Base-by-base conservation (phyloP, 192 early-diverging fungal genomes). In the Cladochytrium replicatum region DNA sequence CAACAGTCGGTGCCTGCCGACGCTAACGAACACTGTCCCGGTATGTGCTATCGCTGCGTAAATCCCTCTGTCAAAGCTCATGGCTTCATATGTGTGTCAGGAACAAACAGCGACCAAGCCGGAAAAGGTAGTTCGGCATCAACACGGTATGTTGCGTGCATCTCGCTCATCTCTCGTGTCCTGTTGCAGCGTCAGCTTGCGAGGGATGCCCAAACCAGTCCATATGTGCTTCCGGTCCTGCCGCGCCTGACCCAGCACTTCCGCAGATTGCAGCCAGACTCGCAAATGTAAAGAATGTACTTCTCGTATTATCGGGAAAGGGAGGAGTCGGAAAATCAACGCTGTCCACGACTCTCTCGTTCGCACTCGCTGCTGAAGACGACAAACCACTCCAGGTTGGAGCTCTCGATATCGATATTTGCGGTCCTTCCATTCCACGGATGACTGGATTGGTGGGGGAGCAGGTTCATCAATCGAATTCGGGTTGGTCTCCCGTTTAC, bases 261-360 rank as follows among this genome's bases (percentile, higher is more conserved):
- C 50, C 70, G 3, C 47, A 60, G 21, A 77, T 77, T 22, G 60
- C 57, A 7, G 58, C 60, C 29, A 51, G 63, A 15, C 45, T 77
- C 37, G n/a, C 54, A 17, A 24, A 37, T 29, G 76, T 88, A 23
- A 92, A 91, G 65, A 84, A 89, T 53, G 89, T 93, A 48, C 72
- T 97, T 9, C 66, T 99, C 6, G 84, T 99, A 4, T 78, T 99
- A 19, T 91, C 87, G 0, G 95, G 95, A 23, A 99, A 99, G 67
- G 95, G 95, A 42, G 95, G 95, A 23, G 92, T 99, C 0, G 95
- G 95, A 37, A 99, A 99, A 67, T 87, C 85, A 13, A 95, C 90
- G 21, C 89, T 97, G 54, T 88, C 88, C 2, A 82, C 91, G 2
- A 93, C 97, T 44, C 53, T 77, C 23, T 41, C 68, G 2, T 62